Percentiles rank a stretch among this genome's conserved stretches.
These are phyloP conservation scores for Trametes meyenii DNA, from an alignment of 768 basidiomycete genomes.

Conservation along the genomic window DNA sequence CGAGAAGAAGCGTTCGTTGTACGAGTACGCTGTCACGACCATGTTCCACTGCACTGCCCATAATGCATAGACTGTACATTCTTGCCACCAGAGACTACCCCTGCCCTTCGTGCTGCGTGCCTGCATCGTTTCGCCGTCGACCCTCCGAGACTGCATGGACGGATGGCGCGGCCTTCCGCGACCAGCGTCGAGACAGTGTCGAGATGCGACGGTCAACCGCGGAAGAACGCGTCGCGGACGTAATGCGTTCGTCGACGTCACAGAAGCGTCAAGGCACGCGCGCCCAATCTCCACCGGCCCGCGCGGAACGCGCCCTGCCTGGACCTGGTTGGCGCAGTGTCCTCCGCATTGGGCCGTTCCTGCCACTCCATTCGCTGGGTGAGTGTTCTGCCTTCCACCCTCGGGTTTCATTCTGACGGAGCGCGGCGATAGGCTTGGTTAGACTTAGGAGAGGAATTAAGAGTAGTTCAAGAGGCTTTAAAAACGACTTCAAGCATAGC, in stretches of 20 bases:
- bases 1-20: conserved; percentile 8
- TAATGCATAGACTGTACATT: conserved; percentile 28
- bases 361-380: no score
- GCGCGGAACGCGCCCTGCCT: no score
- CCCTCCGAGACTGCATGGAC: neutral
- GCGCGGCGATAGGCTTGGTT: no score
- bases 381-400: no score
- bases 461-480: no score
- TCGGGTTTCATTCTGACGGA: no score
- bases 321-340: no score
- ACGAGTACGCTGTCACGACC: conserved; percentile 18
- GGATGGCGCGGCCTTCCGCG: neutral
- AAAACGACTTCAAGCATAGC: no score
- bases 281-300: no score
- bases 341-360: no score
- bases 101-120: neutral
- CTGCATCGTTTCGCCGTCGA: neutral
- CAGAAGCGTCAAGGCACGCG: neutral
- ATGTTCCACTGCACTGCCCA: neutral
- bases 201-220: neutral
- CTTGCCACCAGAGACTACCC: neutral
- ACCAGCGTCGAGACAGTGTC: neutral
- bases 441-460: no score
- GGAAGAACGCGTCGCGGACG: neutral
- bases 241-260: neutral